phyloP scores from a whole-genome alignment of 1,284 basidiomycete genomes.

The Ganoderma lingzhi region DNA sequence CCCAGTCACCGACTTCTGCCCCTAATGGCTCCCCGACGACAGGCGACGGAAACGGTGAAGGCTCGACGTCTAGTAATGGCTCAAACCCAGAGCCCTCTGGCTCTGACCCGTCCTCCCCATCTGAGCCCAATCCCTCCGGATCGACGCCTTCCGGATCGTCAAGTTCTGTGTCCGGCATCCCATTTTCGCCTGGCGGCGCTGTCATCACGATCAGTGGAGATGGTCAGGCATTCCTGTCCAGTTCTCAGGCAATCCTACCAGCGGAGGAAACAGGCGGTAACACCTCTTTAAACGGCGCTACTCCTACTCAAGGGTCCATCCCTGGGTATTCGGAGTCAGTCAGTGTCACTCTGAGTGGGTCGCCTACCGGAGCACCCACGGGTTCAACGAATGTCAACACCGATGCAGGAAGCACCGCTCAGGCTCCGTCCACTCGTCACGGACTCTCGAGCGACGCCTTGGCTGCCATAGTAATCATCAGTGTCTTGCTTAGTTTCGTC shows the following conservation, averaged over 20 bases:
- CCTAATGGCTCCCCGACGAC: constrained; percentile 5
- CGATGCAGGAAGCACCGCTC: constrained; percentile 14
- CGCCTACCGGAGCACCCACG: constrained; percentile 13
- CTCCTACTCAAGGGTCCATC: background rate
- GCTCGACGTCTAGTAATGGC: constrained; percentile 1
- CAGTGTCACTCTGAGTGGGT: constrained; percentile 8
- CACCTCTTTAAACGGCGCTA: background rate
- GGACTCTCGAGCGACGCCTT: constrained; percentile 28
- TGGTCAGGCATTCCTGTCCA: constrained; percentile 22
- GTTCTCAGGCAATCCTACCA: background rate
- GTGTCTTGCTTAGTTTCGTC: constrained; percentile 23
- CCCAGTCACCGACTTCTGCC: constrained; percentile 8
- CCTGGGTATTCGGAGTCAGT: constrained; percentile 2
- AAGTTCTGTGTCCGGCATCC: background rate
- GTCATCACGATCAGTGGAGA: constrained; percentile 25
- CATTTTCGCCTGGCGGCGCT: background rate
- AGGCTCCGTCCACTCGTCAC: constrained; percentile 12
- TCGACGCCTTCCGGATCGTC: constrained; percentile 4
- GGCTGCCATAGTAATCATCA: constrained; percentile 28
- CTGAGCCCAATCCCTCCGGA: constrained; percentile 6
- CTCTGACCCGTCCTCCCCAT: constrained; percentile 4
- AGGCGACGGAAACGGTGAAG: constrained; percentile 3
- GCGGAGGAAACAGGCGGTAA: constrained; percentile 10
- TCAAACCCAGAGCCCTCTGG: constrained; percentile 7
- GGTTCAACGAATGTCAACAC: constrained; percentile 13